phyloP scores from a whole-genome alignment of 495 filamentous ascomycete genomes.

The Penicillium lagena region DNA sequence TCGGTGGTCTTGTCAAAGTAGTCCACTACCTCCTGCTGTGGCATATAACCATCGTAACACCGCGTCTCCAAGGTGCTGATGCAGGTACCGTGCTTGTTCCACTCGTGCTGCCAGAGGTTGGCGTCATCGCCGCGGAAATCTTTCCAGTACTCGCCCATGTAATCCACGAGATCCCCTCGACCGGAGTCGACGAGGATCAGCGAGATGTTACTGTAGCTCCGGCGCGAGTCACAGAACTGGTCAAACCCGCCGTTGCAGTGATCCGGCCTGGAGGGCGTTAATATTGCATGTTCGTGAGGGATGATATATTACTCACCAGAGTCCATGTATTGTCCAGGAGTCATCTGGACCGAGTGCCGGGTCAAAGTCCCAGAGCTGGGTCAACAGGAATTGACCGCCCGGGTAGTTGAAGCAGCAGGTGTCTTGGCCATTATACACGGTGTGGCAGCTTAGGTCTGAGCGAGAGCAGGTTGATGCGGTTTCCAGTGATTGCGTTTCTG shows the following conservation, averaged over 20 bases:
- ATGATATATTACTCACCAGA: conserved; percentile 47
- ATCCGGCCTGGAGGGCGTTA: conserved; percentile 55
- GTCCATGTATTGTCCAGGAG: conserved; percentile 84
- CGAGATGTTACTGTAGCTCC: conserved; percentile 67
- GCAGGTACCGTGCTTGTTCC: conserved; percentile 73
- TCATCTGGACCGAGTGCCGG: conserved; percentile 65
- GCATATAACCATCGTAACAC: conserved; percentile 65
- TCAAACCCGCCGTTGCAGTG: conserved; percentile 78
- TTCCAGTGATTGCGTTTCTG: conserved; percentile 4
- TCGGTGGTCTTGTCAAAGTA: conserved; percentile 54
- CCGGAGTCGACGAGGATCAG: conserved; percentile 56
- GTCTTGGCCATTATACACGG: conserved; percentile 47
- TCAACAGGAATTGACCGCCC: conserved; percentile 71
- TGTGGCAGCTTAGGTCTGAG: conserved; percentile 52
- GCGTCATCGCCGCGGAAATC: conserved; percentile 58
- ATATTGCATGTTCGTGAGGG: not conserved
- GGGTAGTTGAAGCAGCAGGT: conserved; percentile 81
- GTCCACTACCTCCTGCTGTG: conserved; percentile 54
- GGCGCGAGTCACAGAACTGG: conserved; percentile 60
- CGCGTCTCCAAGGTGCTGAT: conserved; percentile 56
- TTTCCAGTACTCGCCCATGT: conserved; percentile 80
- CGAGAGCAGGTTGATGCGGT: conserved; percentile 33
- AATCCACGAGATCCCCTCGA: conserved; percentile 54
- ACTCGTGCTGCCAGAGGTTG: conserved; percentile 78
- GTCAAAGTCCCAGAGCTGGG: conserved; percentile 82